Evolutionary conservation across 208 protist species (phyloP).

Genomic region (Leptomonas seymouri): DNA sequence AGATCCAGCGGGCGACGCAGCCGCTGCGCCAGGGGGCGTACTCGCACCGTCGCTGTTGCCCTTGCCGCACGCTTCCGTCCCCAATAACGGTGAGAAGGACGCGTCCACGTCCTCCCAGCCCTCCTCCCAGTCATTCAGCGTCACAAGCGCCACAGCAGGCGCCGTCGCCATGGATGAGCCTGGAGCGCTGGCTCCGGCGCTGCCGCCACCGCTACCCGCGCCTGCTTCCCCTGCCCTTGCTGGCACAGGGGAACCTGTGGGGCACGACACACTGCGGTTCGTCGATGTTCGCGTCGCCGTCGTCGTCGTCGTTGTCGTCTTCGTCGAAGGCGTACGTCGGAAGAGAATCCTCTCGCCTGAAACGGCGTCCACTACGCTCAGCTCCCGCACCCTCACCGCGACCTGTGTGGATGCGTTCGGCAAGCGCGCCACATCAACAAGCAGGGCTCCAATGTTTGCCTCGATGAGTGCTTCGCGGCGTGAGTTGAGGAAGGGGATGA

Average conservation of each 20-base stretch:
- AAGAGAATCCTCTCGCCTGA: constrained; percentile 67
- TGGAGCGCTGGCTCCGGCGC: not conserved
- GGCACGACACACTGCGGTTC: not conserved
- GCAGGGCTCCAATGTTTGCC: constrained; percentile 61
- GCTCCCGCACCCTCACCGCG: constrained; percentile 62
- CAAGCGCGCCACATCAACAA: constrained; percentile 59
- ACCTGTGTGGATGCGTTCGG: constrained; percentile 42
- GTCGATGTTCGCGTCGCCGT: constrained; percentile 8
- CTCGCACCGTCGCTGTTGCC: not conserved
- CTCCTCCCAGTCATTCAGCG: constrained; percentile 20
- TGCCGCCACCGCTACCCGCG: too few relatives aligned
- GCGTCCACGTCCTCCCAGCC: constrained; percentile 24
- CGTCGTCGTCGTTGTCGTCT: not conserved
- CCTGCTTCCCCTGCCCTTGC: constrained; percentile 4
- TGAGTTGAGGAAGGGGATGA: constrained; percentile 74
- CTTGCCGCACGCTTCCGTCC: not conserved
- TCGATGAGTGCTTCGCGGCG: constrained; percentile 62
- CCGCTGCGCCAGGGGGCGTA: not conserved
- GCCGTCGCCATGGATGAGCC: not conserved
- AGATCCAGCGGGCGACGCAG: not conserved
- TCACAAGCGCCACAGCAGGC: constrained; percentile 7
- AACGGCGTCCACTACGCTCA: constrained; percentile 59
- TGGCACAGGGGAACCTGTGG: not conserved
- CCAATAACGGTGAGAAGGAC: constrained; percentile 15
- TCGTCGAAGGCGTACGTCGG: constrained; percentile 22